A percentile compares a stretch with the other conserved stretches of the same genome.
These are phyloP conservation scores for Leptomonas pyrrhocoris DNA, from an alignment of 208 protist species.

Conservation along the genomic window DNA sequence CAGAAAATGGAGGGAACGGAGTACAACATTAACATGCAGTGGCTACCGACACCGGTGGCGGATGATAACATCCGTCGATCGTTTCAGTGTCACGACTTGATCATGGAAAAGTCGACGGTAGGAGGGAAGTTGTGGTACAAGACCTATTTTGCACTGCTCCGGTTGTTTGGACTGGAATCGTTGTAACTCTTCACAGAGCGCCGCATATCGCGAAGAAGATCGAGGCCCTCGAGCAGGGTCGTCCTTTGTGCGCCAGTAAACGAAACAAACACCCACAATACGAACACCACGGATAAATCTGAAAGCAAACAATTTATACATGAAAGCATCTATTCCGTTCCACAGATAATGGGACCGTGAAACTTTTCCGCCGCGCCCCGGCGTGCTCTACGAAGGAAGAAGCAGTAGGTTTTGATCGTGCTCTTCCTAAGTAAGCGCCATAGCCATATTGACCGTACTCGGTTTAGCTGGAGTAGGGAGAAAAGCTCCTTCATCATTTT, in stretches of 20 bases:
- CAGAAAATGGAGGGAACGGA: constrained; percentile 23
- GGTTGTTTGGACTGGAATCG: constrained; percentile 34
- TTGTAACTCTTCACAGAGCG: constrained; percentile 25
- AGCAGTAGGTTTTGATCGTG: too few relatives aligned
- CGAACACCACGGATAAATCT: too few relatives aligned
- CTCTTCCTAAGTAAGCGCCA: too few relatives aligned
- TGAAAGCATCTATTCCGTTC: too few relatives aligned
- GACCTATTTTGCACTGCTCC: constrained; percentile 64
- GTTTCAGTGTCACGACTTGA: constrained; percentile 54
- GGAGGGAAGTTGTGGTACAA: constrained; percentile 65
- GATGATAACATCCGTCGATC: constrained; percentile 43
- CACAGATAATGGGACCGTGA: too few relatives aligned
- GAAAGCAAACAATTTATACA: too few relatives aligned
- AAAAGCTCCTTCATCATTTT: too few relatives aligned
- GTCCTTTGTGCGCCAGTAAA: neutral
- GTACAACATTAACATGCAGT: constrained; percentile 40
- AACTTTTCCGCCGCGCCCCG: too few relatives aligned
- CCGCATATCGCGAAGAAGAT: neutral
- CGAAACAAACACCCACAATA: neutral
- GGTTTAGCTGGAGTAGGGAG: too few relatives aligned
- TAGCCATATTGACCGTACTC: too few relatives aligned
- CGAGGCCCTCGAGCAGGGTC: too few relatives aligned
- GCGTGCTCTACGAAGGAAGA: too few relatives aligned
- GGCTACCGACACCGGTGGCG: constrained; percentile 36
- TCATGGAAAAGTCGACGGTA: constrained; percentile 52